Base-by-base conservation (phyloP, 2,329 filamentous ascomycete genomes). In the Aspergillus felis region DNA sequence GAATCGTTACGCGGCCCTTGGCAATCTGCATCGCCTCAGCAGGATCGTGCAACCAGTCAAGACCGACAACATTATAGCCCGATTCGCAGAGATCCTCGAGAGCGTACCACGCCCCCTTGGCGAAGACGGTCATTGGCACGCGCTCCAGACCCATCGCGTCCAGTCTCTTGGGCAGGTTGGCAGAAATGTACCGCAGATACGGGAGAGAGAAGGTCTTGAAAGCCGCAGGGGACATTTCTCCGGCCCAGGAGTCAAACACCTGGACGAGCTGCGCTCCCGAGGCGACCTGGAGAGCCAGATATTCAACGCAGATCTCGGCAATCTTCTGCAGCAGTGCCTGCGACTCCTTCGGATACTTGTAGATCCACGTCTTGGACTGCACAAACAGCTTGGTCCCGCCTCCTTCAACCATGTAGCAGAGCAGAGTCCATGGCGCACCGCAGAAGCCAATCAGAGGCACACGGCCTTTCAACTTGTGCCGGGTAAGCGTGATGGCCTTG, bases 341-440 rank as follows among this genome's bases (percentile, higher is more conserved):
- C 60, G 88, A 87, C 72, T 89, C 91, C 61, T 89, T 82, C 0
- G 89, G 84, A 69, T 97, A 91, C 75, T 86, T 91, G 82, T 93
- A 99, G 59, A 97, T 87, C 94, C 94, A 99, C 27, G 90, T 96
- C 83, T 99, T 99, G 69, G 86, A 89, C 77, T 96, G 88, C 59
- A 90, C 87, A 78, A 97, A 97, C 71, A 97, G 81, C 80, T 97
- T 97, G 66, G 89, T 95, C 47, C 94, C 94, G 50, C 94, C 94
- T 17, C 94, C 94, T 77, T 99, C 94, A 20, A 97, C 91, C 94
- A 99, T 99, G 79, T 99, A 99, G 80, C 93, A 96, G 70, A 99
- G 84, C 58, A 99, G 77, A 2, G 94, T 99, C 91, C 94, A 99
- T 0, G 94, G 94, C 7, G 94, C 92, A 55, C 94, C 94, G 68